Base-by-base conservation (phyloP, 2,329 filamentous ascomycete genomes). In the Exophiala sideris region DNA sequence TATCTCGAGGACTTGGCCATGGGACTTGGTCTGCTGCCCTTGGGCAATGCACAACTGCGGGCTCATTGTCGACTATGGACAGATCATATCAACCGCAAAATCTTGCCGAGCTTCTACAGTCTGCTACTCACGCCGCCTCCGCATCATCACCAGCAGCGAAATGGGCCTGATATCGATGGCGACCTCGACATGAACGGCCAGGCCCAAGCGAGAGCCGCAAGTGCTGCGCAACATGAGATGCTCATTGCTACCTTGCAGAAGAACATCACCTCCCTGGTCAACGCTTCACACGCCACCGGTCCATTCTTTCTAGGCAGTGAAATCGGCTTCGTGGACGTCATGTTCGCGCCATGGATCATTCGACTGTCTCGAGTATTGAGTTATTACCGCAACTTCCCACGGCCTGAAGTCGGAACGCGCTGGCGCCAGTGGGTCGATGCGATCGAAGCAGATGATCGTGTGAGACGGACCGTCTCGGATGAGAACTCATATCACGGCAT, bases 41-140 rank as follows among this genome's bases (percentile, higher is more conserved):
- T 60, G 7, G 79, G 79, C 29, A 74, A 86, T 64, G 77, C 87
- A 1, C 84, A 86, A 64, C 70, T 84, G 11, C 83, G 85, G 61
- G 90, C 91, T 1, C 83, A 87, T 52, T 89, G 84, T 54, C 82
- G 90, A 40, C 72, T 94, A 8, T 95, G 90, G 90, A 79, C 84
- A 21, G 87, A 92, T 61, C 88, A 94, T 74, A 84, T 91, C 66
- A 91, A 94, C 67, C 80, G 85, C 32, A 79, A 85, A 60, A 83
- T 95, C 50, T 81, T 95, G 1, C 88, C 89, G 0, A 73, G 77
- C 9, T 95, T 95, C 74, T 91, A 90, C 70, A 79, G 80, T 33
- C 78, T 91, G 14, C 77, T 94, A 0, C 84, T 64, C 2, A 60
- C 56, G 2, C 62, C 62, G 16, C 59, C 59, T 11, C 58, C 56